A percentile compares a stretch with the other conserved stretches of the same genome.
Conservation (phyloP, 352 stramenopile genomes). For the Globisporangium rhizosaccharum region DNA sequence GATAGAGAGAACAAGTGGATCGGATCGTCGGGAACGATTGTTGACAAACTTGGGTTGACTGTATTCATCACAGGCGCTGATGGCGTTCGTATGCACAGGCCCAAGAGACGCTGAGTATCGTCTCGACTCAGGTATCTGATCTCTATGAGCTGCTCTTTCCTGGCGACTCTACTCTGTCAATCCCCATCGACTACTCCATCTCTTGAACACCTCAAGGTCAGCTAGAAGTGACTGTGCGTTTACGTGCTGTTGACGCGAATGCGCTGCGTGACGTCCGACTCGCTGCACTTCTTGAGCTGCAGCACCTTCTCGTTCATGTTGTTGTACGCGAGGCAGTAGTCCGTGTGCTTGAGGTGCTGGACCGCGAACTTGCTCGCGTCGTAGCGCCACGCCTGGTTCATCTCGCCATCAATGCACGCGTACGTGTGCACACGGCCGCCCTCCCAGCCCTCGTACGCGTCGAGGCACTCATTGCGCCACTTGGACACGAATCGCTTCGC, state of each 20-base stretch:
- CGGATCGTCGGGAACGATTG: too few relatives aligned
- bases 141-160: too few relatives aligned
- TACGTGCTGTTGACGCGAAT: conserved; percentile 25
- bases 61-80: too few relatives aligned
- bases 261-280: conserved; percentile 34
- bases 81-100: too few relatives aligned
- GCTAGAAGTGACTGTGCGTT: background rate
- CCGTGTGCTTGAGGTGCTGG: conserved; percentile 39
- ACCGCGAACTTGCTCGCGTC: conserved; percentile 32
- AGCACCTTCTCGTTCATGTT: conserved; percentile 35
- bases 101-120: too few relatives aligned
- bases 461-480: conserved; percentile 45
- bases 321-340: conserved; percentile 48
- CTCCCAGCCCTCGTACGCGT: conserved; percentile 51
- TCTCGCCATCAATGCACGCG: conserved; percentile 37
- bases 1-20: too few relatives aligned
- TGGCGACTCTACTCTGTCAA: too few relatives aligned
- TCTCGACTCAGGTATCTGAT: too few relatives aligned
- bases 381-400: conserved; percentile 62
- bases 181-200: background rate
- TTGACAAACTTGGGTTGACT: too few relatives aligned
- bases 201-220: background rate
- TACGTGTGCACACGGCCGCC: conserved; percentile 58
- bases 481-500: conserved; percentile 34
- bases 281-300: conserved; percentile 44